Percentiles rank a stretch among this genome's conserved stretches.
Conservation (phyloP, 2,329 filamentous ascomycete genomes). For the Penicillium sp. region DNA sequence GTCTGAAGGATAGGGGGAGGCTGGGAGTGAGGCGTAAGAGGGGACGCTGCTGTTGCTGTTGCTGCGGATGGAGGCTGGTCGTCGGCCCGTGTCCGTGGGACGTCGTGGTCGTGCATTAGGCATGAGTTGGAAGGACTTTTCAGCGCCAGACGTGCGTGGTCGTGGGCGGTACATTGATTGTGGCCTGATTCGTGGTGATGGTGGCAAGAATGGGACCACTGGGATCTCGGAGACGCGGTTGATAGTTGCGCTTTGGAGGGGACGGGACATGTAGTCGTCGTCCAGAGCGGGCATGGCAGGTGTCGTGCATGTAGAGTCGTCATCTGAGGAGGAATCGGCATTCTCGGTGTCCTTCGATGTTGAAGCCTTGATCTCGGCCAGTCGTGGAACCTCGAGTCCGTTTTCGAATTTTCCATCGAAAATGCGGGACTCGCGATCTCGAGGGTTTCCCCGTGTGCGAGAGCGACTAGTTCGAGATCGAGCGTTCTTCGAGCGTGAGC, state of each 20-base stretch:
- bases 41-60: slow-evolving; percentile 32
- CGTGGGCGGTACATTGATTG: slow-evolving; percentile 35
- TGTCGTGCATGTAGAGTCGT: slow-evolving; percentile 8
- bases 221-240: slow-evolving; percentile 36
- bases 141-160: slow-evolving; percentile 32
- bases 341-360: slow-evolving; percentile 11
- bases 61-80: slow-evolving; percentile 37
- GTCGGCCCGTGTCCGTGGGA: slow-evolving; percentile 28
- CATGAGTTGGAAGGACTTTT: slow-evolving; percentile 24
- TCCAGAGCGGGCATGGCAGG: slow-evolving; percentile 5
- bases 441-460: slow-evolving; percentile 23
- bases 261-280: slow-evolving; percentile 12
- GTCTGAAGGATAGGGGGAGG: slow-evolving; percentile 22
- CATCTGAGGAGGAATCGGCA: slow-evolving; percentile 2
- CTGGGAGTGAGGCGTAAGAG: slow-evolving; percentile 24
- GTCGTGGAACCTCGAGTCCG: slow-evolving; percentile 16
- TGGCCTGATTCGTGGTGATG: slow-evolving; percentile 24
- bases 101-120: slow-evolving; percentile 20
- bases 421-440: slow-evolving; percentile 26
- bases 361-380: slow-evolving; percentile 19
- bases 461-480: slow-evolving; percentile 17
- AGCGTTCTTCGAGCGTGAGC: slow-evolving; percentile 24
- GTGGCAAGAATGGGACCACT: slow-evolving; percentile 28
- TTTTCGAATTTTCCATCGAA: slow-evolving; percentile 25
- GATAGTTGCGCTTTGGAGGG: slow-evolving; percentile 29